Base-by-base conservation (phyloP, 805 yeast species). In the Nakazawaea peltata region DNA sequence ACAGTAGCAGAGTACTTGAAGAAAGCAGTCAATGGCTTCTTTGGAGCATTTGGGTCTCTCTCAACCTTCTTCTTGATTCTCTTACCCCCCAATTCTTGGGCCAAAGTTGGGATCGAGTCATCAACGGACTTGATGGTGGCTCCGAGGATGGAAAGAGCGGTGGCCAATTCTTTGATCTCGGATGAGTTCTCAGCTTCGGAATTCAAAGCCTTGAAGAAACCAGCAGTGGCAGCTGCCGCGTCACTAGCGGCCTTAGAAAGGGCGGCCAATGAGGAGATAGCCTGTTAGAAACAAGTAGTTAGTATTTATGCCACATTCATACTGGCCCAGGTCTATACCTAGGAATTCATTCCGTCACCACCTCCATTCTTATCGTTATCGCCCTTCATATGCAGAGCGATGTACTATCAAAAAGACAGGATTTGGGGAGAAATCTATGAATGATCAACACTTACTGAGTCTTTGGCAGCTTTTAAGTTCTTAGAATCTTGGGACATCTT, bases 41-140 rank as follows among this genome's bases (percentile, higher is more conserved):
- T 86, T 41, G 98, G 98, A 30, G 95, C 96, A 50, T 83, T 80
- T 34, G 97, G 97, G 59, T 90, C 97, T 47, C 60, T 66, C 35
- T 60, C 67, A 26, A 54, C 63, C 48, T 65, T 68, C 49, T 71
- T 74, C 59, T 74, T 79, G 30, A 50, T 40, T 45, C 53, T 44
- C 59, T 62, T 65, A 42, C 56, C 45, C 19, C 42, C 48, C 16
- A 19, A 49, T 11, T 39, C 40, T 12, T 31, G 41, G 14, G 27
- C 34, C 17, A 36, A 33, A 3, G 22, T 21, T 8, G 46, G 30
- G 6, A 42, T 41, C 9, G 37, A 37, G 12, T 40, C 40, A 27
- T 39, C 39, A 37, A 32, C 33, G 11, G 31, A 36, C 5, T 21
- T 36, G 16, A 37, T 28, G 4, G 36, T 29, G 30, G 56, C 53